Evolutionary conservation across 139 green algal species (phyloP), one percentile per base, ranked within the genome.

Genomic region (Chlorella sp.): DNA sequence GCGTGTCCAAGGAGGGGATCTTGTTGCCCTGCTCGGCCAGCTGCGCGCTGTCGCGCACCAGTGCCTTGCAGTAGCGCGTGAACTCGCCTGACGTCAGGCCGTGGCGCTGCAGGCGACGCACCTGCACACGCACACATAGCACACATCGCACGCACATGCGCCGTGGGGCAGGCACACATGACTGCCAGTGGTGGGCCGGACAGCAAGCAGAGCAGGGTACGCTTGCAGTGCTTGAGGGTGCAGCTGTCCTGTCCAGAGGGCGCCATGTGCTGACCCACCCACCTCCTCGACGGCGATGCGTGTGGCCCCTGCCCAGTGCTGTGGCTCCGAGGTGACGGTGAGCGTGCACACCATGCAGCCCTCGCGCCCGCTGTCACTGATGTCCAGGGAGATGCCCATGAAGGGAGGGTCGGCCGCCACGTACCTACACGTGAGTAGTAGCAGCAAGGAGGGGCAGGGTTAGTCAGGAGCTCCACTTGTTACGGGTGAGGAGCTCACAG

Each of bases 311-410:
- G 79, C 70, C 95, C 94, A 99, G 78, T 98, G 80, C 6, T 77
- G 74, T 22, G 95, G 91, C 84, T 99, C 93, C 3, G 84, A 81
- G 20, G 87, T 96, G 74, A 99, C 84, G 62, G 91, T 98, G 33
- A 99, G 86, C 5, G 94, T 97, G 49, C 85, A 91, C 50, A 99
- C 95, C 4, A 85, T 83, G 77, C 95, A 98, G 62, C 94, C 93
- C 87, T 99, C 95, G 22, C 95, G 83, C 30, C 83, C 91, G 5
- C 51, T 86, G 83, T 98, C 94, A 60, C 72, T 88, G 84, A 94
- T 90, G 74, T 98, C 94, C 55, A 97, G 81, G n/a, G 95, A 92
- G 42, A 98, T 93, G 64, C 71, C 77, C 29, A 92, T 86, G 80
- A 98, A 98, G 27, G 86, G 88, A 2, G 90, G 86, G 62, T 91